A percentile compares a stretch with the other conserved stretches of the same genome.
Conservation (phyloP, 164 flowering plant genomes). For the Dillenia suffruticosa region DNA sequence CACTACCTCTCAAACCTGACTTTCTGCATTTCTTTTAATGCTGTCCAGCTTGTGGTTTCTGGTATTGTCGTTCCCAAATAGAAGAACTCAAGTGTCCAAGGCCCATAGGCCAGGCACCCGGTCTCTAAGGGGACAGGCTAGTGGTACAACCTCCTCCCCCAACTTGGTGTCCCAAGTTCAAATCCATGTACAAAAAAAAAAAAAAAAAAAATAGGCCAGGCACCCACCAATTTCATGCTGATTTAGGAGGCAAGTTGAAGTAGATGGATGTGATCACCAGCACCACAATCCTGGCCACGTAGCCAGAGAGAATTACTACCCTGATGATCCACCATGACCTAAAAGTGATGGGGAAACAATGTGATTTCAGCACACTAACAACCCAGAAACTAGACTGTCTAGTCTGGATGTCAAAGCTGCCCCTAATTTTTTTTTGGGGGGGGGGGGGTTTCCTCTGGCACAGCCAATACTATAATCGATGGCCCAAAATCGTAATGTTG, state of each 20-base stretch:
- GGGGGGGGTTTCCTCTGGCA: constrained; percentile 40
- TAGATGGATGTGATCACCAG: constrained; percentile 13
- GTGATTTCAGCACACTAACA: constrained; percentile 26
- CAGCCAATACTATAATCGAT: constrained; percentile 32
- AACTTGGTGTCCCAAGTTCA: too few relatives aligned
- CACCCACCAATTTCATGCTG: too few relatives aligned
- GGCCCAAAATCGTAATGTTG: constrained; percentile 31
- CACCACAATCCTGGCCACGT: constrained; percentile 17
- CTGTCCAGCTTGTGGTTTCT: constrained; percentile 21
- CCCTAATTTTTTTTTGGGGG: constrained; percentile 25
- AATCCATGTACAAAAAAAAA: too few relatives aligned
- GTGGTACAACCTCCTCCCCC: too few relatives aligned
- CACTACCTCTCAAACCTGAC: constrained; percentile 19
- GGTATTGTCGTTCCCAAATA: not conserved
- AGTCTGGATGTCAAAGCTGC: constrained; percentile 21
- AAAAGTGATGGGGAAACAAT: constrained; percentile 12
- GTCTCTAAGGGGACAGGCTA: too few relatives aligned
- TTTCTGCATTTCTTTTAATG: constrained; percentile 9
- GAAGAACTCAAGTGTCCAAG: constrained; percentile 31
- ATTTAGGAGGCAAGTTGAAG: constrained; percentile 10
- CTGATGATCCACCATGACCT: constrained; percentile 8
- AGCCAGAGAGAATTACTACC: constrained; percentile 4
- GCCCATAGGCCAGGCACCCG: constrained; percentile 39
- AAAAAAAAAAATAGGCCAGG: too few relatives aligned
- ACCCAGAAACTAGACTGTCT: constrained; percentile 13